Evolutionary conservation across 306 rosid genomes (phyloP).

Genomic region (Crotalaria pallida): DNA sequence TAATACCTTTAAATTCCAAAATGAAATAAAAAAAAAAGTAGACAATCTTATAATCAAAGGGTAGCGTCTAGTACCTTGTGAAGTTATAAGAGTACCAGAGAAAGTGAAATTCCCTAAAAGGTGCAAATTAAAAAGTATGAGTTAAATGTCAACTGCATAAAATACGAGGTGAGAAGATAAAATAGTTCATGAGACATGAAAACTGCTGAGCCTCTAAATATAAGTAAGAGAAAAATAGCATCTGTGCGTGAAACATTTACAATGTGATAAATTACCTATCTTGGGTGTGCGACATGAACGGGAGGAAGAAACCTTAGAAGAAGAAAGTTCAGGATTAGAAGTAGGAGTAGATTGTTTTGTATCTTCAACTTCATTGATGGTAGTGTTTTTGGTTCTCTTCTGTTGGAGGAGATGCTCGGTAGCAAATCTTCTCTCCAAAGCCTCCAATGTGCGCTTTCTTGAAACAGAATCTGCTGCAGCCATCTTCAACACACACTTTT

Average conservation of each 20-base stretch:
- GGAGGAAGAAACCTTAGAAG: conserved; percentile 23
- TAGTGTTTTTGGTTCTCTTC: conserved; percentile 31
- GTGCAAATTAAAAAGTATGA: conserved; percentile 6
- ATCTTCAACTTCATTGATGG: not conserved
- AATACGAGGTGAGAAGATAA: not conserved
- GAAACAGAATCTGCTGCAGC: conserved; percentile 42
- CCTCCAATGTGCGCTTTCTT: conserved; percentile 67
- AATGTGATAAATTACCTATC: conserved; percentile 35
- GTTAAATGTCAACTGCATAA: not conserved
- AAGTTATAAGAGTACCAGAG: conserved; percentile 32
- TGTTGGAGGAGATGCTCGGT: conserved; percentile 46
- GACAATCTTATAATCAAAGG: not conserved
- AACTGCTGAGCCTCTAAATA: not conserved
- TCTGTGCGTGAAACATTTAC: not conserved
- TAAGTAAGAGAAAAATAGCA: not conserved
- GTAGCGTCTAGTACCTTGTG: conserved; percentile 34
- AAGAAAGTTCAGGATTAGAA: not conserved
- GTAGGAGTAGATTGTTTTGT: not conserved
- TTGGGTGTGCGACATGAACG: conserved; percentile 13
- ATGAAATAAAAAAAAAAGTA: not conserved
- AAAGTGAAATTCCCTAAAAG: conserved; percentile 43
- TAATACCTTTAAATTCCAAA: not conserved
- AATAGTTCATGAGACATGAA: not conserved
- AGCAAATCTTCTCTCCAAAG: conserved; percentile 69
- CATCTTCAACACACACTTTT: conserved; percentile 19